A percentile compares a stretch with the other conserved stretches of the same genome.
These are phyloP conservation scores for Myrica gale DNA, from an alignment of 306 rosid species.

Conservation along the genomic window DNA sequence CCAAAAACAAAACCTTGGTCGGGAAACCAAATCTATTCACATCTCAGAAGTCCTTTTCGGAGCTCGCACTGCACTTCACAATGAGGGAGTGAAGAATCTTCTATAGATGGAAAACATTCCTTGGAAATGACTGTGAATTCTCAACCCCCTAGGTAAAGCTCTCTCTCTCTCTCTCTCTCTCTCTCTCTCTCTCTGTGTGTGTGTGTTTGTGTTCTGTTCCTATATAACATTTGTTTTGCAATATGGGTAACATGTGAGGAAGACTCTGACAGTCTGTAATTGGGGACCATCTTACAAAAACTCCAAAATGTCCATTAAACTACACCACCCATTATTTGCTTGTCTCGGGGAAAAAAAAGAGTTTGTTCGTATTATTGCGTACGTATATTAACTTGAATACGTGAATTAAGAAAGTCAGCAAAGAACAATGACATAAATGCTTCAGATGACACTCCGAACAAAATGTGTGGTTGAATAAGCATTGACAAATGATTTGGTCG, in stretches of 20 bases:
- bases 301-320: conserved; percentile 43
- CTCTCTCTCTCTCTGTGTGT: no score
- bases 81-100: conserved; percentile 45
- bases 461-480: conserved; percentile 32
- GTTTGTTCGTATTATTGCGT: conserved; percentile 31
- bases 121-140: conserved; percentile 38
- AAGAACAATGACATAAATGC: conserved; percentile 24
- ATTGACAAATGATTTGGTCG: conserved; percentile 53
- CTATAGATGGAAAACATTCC: conserved; percentile 38
- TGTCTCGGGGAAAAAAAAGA: not conserved
- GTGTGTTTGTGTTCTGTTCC: conserved; percentile 2
- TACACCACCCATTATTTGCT: conserved; percentile 49
- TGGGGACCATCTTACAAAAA: conserved; percentile 59
- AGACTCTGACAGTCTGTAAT: conserved; percentile 76
- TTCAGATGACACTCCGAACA: conserved; percentile 24
- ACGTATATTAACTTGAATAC: conserved; percentile 35
- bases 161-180: not conserved
- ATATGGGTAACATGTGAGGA: conserved; percentile 43
- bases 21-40: conserved; percentile 36
- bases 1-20: conserved; percentile 29
- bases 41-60: conserved; percentile 29
- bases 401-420: conserved; percentile 22
- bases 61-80: conserved; percentile 27
- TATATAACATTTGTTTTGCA: not conserved
- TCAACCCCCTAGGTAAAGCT: conserved; percentile 32